phyloP scores from a whole-genome alignment of 345 rosid species.

The Eucalyptus shirleyi region DNA sequence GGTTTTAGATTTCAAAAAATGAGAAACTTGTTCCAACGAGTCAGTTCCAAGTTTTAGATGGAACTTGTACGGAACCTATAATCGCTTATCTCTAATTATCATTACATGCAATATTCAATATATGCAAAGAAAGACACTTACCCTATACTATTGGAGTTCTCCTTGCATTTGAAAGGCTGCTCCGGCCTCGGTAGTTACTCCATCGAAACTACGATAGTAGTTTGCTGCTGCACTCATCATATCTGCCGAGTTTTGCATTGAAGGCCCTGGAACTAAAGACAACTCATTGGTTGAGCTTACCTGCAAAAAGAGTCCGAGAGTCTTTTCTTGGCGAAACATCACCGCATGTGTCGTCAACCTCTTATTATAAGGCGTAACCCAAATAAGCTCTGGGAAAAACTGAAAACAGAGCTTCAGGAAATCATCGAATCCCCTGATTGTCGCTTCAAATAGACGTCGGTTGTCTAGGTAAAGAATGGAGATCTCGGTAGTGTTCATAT shows the following conservation, averaged over 20 bases:
- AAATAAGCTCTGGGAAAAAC: background rate
- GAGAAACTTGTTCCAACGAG: too few species aligned
- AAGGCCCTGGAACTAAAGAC: background rate
- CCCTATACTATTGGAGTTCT: background rate
- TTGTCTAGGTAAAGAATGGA: background rate
- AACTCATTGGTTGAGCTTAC: background rate
- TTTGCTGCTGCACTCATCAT: background rate
- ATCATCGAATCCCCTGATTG: background rate
- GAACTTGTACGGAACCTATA: too few species aligned
- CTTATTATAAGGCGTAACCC: too few species aligned
- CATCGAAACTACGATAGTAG: background rate
- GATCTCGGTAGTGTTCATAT: background rate
- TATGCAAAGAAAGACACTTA: background rate
- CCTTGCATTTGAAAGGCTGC: background rate
- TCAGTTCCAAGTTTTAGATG: too few species aligned
- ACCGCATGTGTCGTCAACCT: background rate
- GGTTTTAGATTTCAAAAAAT: too few species aligned
- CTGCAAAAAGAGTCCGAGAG: background rate
- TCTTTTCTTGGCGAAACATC: background rate
- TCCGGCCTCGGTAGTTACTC: background rate
- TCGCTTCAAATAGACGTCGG: background rate
- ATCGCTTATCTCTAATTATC: too few species aligned
- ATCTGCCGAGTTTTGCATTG: accelerated
- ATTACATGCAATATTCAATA: too few species aligned
- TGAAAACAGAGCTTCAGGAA: background rate